Evolutionary conservation across 2,329 filamentous ascomycete species (phyloP), one percentile per base, ranked within the genome.

Genomic region (Aspergillus transmontanensis): DNA sequence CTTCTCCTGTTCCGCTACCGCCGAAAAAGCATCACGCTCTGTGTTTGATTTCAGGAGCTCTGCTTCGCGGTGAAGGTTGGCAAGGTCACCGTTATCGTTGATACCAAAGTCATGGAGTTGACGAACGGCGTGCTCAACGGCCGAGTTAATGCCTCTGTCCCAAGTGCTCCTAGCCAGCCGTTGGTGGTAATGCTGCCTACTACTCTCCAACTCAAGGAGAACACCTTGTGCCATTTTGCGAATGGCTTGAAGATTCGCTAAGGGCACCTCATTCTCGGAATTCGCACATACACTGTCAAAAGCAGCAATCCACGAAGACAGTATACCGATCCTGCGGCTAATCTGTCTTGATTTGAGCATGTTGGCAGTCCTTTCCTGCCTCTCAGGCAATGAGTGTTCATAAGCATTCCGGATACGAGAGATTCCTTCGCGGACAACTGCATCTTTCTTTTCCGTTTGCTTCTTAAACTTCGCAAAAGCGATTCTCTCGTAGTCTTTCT

Each of bases 251-350:
- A 97, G 80, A 68, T 88, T 91, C 36, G 85, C 80, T 1, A 93
- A 87, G 0, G 85, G 80, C 16, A 89, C 85, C 64, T 90, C 89
- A 23, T 88, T 86, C 58, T 90, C 90, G 21, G 89, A 85, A 55
- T 84, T 84, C 45, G 93, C 92, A 69, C 90, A 94, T 3, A 96
- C 87, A 1, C 86, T 83, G 66, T 98, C 94, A 71, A 98, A 99
- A 2, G 93, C 93, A 1, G 91, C 91, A 61, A 97, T 90, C 95
- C 95, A 99, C 1, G 90, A 89, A 4, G 91, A 94, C n/a, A 99
- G 84, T 64, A 96, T 84, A 7, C 88, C 86, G 65, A 97, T 96
- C 19, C 95, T 88, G 68, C 93, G 87, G 79, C 97, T 93, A 36
- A 97, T 88, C 59, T 91, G 88, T 69, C 90, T 89, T 63, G 96